A percentile compares a stretch with the other conserved stretches of the same genome.
Evolutionary conservation across 1,284 basidiomycete genomes (phyloP).

Genomic region (Melampsora americana): DNA sequence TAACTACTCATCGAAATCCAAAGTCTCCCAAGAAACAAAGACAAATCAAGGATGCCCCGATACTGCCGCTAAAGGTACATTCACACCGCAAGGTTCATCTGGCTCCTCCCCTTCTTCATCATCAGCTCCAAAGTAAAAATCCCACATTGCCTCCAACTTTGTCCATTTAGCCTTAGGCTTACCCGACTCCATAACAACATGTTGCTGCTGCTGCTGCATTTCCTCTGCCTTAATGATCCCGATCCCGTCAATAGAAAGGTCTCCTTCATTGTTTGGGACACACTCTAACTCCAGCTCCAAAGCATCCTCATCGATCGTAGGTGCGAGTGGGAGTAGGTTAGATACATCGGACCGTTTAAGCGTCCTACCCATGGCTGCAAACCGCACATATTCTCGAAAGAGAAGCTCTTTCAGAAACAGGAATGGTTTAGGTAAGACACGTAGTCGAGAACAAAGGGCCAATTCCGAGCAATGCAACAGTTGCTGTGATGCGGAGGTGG

Average conservation of each 20-base stretch:
- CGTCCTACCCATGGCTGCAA: slow-evolving; percentile 9
- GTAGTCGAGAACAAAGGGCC: slow-evolving; percentile 76
- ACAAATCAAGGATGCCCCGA: no score
- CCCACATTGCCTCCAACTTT: slow-evolving; percentile 33
- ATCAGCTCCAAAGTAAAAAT: slow-evolving; percentile 36
- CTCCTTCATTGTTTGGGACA: not conserved
- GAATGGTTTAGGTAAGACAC: slow-evolving; percentile 86
- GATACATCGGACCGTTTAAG: slow-evolving; percentile 17
- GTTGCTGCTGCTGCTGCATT: not conserved
- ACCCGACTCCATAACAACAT: not conserved
- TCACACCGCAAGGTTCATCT: not conserved
- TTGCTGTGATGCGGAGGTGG: slow-evolving; percentile 60
- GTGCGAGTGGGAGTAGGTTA: slow-evolving; percentile 20
- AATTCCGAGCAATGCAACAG: slow-evolving; percentile 81
- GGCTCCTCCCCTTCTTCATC: not conserved
- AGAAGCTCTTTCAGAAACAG: slow-evolving; percentile 87
- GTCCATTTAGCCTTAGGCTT: not conserved
- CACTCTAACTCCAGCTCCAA: not conserved
- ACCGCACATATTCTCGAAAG: slow-evolving; percentile 80
- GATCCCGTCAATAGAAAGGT: not conserved
- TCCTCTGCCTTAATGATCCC: not conserved
- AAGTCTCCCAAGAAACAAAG: no score
- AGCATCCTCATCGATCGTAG: slow-evolving; percentile 27
- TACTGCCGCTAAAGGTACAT: not conserved
- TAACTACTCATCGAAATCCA: no score